Percentiles rank a stretch among this genome's conserved stretches.
Evolutionary conservation across 164 flowering plant genomes (phyloP).

Genomic region (Nymphaea thermarum): DNA sequence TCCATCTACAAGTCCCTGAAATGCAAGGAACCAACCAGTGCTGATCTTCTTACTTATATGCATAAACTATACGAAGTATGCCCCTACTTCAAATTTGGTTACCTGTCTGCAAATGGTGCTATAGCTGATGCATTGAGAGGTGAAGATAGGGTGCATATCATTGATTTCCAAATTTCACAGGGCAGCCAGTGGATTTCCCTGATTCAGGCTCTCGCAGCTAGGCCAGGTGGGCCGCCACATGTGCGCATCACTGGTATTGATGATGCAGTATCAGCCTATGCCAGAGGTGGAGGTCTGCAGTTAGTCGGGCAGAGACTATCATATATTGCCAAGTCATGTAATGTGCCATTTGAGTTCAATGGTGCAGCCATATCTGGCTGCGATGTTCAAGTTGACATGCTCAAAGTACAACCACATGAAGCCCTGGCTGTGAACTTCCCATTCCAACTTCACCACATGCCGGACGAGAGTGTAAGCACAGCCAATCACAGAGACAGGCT

Average conservation of each 20-base stretch:
- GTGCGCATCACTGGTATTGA: conserved; percentile 68
- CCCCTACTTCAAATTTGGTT: conserved; percentile 79
- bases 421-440: conserved; percentile 72
- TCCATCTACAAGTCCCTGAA: conserved; percentile 50
- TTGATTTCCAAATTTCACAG: conserved; percentile 71
- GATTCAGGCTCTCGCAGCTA: conserved; percentile 55
- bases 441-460: conserved; percentile 60
- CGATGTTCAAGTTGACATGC: conserved; percentile 31
- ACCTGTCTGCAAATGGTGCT: conserved; percentile 76
- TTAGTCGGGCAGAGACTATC: conserved; percentile 53
- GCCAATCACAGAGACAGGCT: conserved; percentile 60
- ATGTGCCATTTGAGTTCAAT: conserved; percentile 64
- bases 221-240: conserved; percentile 63
- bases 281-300: conserved; percentile 61
- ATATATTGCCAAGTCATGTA: conserved; percentile 38
- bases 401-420: conserved; percentile 39
- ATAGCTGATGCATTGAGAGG: conserved; percentile 69
- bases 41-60: conserved; percentile 65
- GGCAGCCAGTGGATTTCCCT: conserved; percentile 66
- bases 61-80: conserved; percentile 56
- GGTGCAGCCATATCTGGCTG: conserved; percentile 29
- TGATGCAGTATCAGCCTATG: conserved; percentile 51
- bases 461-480: conserved; percentile 64
- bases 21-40: conserved; percentile 58
- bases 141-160: conserved; percentile 55